phyloP scores from a whole-genome alignment of 768 basidiomycete species.

The Hortiboletus campestris region DNA sequence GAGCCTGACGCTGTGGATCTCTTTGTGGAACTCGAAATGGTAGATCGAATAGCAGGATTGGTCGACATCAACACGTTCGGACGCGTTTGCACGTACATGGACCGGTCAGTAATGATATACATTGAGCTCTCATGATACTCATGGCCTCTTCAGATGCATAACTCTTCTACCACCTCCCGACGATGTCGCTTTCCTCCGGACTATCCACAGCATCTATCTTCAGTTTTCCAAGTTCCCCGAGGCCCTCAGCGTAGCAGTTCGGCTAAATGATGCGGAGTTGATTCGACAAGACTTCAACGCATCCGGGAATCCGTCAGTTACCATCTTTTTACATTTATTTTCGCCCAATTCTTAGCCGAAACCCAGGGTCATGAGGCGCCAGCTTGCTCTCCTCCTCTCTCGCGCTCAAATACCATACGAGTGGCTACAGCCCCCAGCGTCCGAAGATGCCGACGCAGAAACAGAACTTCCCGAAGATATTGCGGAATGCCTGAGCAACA shows the following conservation, averaged over 20 bases:
- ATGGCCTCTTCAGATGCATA: slow-evolving; percentile 58
- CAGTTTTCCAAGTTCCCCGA: slow-evolving; percentile 87
- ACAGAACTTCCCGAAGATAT: slow-evolving; percentile 79
- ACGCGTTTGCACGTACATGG: slow-evolving; percentile 95
- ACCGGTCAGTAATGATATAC: slow-evolving; percentile 54
- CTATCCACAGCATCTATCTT: slow-evolving; percentile 87
- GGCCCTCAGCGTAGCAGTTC: slow-evolving; percentile 82
- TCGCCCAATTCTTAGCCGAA: background rate
- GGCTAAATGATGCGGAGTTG: slow-evolving; percentile 75
- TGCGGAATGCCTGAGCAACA: slow-evolving; percentile 82
- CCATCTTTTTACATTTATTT: background rate
- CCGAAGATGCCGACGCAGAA: slow-evolving; percentile 51
- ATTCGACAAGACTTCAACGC: slow-evolving; percentile 87
- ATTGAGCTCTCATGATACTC: background rate
- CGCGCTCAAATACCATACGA: slow-evolving; percentile 88
- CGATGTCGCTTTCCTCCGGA: slow-evolving; percentile 83
- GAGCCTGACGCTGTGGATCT: slow-evolving; percentile 98
- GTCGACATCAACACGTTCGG: slow-evolving; percentile 86
- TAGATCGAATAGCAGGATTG: slow-evolving; percentile 69
- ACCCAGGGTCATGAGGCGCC: slow-evolving; percentile 82
- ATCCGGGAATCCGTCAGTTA: slow-evolving; percentile 79
- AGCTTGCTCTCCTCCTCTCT: slow-evolving; percentile 91
- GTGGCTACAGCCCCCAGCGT: slow-evolving; percentile 69
- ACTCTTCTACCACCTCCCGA: slow-evolving; percentile 90
- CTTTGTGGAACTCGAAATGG: slow-evolving; percentile 89